Evolutionary conservation across 148 eudicot genomes (phyloP), one percentile per base, ranked within the genome.

Genomic region (Fallopia convolvulus): DNA sequence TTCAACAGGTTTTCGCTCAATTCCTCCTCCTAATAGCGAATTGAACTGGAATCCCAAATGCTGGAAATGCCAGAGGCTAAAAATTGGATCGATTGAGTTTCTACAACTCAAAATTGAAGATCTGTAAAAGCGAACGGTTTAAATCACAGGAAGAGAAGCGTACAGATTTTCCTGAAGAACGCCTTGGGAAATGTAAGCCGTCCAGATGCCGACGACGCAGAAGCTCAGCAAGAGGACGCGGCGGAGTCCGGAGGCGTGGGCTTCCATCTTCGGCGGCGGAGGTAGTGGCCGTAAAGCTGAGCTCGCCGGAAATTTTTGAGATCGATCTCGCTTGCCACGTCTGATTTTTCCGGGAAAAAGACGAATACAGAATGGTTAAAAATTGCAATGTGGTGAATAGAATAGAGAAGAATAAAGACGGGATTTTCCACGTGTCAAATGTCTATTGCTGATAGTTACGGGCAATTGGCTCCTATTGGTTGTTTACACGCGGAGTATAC

Each of bases 141-240:
- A 42, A 21, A 21, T 2, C 55, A 52, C 10, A 56, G 18, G 41
- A 74, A 41, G 26, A n/a, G 65, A 48, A 56, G 74, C 61, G 4
- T 87, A 95, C 97, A 93, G 75, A 7, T 92, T 83, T 85, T 95
- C 99, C 77, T 95, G 99, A 75, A 95, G 97, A 76, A 95, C 89
- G 77, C 99, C 99, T 84, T 95, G 99, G 70, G 90, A 92, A 53
- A 95, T 95, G 79, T 95, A 93, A 46, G 99, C 99, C 46, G 91
- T 76, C 99, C 97, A 95, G 74, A 95, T 93, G n/a, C 99, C 97
- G 81, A 85, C 89, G 33, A 93, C 93, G 70, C 94, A 93, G 79
- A 95, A 91, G 21, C 89, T 82, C 40, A 95, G 78, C 40, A 92
- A 78, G 60, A 92, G 73, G 11, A 92, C 88, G 46, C 99, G 96